Evolutionary conservation across 257 asterid species (phyloP).

Genomic region (Ballota nigra): DNA sequence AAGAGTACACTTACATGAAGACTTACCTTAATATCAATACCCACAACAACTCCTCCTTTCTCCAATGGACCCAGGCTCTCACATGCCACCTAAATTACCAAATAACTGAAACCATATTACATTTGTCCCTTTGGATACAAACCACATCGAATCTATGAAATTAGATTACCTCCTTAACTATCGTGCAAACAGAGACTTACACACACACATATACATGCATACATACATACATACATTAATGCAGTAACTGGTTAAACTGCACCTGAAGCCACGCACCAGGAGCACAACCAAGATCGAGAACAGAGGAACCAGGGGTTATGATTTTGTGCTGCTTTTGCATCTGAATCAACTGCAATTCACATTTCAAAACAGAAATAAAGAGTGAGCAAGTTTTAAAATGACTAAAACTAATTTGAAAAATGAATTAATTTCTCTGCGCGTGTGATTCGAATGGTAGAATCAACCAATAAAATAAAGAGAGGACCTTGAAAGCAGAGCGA

Average conservation of each 20-base stretch:
- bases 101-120: slow-evolving; percentile 2
- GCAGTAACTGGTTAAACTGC: neutral
- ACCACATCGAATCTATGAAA: neutral
- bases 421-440: neutral
- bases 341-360: slow-evolving; percentile 67
- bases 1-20: neutral
- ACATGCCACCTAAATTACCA: slow-evolving; percentile 67
- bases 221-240: neutral
- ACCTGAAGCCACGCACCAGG: slow-evolving; percentile 99
- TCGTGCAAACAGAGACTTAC: neutral
- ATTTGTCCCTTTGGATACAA: neutral
- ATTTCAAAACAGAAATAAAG: slow-evolving; percentile 13
- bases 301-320: slow-evolving; percentile 67
- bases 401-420: neutral
- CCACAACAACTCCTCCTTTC: slow-evolving; percentile 76
- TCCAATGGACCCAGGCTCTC: slow-evolving; percentile 70
- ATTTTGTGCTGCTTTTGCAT: slow-evolving; percentile 77
- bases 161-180: neutral
- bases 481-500: slow-evolving; percentile 95
- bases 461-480: neutral
- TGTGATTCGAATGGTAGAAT: neutral
- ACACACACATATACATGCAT: neutral
- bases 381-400: neutral
- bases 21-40: slow-evolving; percentile 72
- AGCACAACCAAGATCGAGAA: slow-evolving; percentile 95